These are phyloP conservation scores for Xeromyces bisporus DNA, from an alignment of 495 filamentous ascomycete species.

Conservation along the genomic window DNA sequence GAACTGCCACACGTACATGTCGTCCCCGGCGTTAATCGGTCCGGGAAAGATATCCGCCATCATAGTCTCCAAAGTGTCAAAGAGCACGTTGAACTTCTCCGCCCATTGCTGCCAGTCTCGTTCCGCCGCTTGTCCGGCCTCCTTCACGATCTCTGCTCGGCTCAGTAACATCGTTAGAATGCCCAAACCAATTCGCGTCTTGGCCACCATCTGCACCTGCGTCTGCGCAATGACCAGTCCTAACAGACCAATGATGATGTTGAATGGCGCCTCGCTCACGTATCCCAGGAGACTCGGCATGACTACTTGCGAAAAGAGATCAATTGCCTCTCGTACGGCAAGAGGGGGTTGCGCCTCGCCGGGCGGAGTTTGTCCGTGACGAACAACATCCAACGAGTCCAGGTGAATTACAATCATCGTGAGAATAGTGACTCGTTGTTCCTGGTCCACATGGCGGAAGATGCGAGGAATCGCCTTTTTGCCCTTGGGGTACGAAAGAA, in stretches of 20 bases:
- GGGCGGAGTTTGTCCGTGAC: conserved; percentile 49
- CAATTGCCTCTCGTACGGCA: conserved; percentile 71
- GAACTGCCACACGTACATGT: conserved; percentile 97
- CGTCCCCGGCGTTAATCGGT: conserved; percentile 62
- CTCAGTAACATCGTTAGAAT: conserved; percentile 92
- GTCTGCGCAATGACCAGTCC: conserved; percentile 68
- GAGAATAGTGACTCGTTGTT: conserved; percentile 83
- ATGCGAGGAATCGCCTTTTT: conserved; percentile 90
- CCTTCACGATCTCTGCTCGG: conserved; percentile 82
- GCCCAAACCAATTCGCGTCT: conserved; percentile 68
- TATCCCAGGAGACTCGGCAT: conserved; percentile 80
- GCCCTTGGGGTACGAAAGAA: conserved; percentile 86
- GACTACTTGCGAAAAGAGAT: conserved; percentile 71
- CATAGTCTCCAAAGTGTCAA: conserved; percentile 68
- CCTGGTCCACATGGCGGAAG: conserved; percentile 79
- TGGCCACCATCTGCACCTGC: conserved; percentile 60
- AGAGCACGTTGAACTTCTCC: conserved; percentile 65
- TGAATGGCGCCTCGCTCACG: conserved; percentile 76
- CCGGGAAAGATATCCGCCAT: conserved; percentile 76
- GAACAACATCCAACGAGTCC: conserved; percentile 79
- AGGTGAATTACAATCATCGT: conserved; percentile 94
- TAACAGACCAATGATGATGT: conserved; percentile 76
- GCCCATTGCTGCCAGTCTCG: conserved; percentile 72
- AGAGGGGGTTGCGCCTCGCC: conserved; percentile 52
- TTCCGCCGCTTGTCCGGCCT: conserved; percentile 49